phyloP scores from a whole-genome alignment of 1,139 yeast species.

The Candida tunisiensis region DNA sequence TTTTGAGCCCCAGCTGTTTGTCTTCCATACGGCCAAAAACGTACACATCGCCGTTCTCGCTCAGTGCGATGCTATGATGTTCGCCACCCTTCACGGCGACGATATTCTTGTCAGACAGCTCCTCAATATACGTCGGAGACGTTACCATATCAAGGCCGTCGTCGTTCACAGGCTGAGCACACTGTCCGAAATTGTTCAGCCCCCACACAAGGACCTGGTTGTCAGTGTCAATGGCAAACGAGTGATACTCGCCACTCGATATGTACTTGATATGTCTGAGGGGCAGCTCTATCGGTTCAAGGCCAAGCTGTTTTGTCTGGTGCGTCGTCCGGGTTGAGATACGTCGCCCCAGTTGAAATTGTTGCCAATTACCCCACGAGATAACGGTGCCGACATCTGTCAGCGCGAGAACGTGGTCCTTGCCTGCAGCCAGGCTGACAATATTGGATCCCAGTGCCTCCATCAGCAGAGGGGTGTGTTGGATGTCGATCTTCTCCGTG shows the following conservation, averaged over 20 bases:
- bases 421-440: conserved; percentile 83
- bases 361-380: conserved; percentile 98
- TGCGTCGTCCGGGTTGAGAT: conserved; percentile 14
- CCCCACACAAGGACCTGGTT: conserved; percentile 84
- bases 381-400: conserved; percentile 75
- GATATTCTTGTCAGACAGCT: conserved; percentile 39
- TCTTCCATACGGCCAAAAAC: conserved; percentile 88
- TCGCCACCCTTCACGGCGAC: conserved; percentile 77
- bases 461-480: conserved; percentile 50
- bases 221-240: conserved; percentile 71
- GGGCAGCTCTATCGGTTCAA: conserved; percentile 16
- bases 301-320: conserved; percentile 17
- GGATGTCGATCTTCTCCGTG: conserved; percentile 45
- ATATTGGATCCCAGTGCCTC: conserved; percentile 46
- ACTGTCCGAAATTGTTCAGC: conserved; percentile 88
- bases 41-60: conserved; percentile 53
- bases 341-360: conserved; percentile 68
- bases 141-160: conserved; percentile 53
- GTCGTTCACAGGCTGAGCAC: conserved; percentile 59
- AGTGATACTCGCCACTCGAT: conserved; percentile 91
- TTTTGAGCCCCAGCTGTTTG: conserved; percentile 75
- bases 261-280: conserved; percentile 59
- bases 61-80: conserved; percentile 74
- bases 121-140: conserved; percentile 49
- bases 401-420: conserved; percentile 76